Evolutionary conservation across 768 basidiomycete species (phyloP).

Genomic region (Amanita exitialis): DNA sequence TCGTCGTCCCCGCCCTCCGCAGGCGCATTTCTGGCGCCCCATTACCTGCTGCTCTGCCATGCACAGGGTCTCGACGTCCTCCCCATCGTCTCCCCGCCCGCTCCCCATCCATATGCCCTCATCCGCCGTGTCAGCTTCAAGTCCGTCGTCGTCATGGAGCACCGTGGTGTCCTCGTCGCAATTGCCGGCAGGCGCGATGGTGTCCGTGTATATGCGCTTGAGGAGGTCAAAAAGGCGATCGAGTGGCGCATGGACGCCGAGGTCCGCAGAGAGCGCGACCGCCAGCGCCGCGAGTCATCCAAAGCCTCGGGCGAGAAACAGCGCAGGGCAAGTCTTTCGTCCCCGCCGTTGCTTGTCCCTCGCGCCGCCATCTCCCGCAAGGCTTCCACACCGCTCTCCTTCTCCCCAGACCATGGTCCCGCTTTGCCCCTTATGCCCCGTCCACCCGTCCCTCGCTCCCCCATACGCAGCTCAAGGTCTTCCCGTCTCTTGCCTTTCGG

Average conservation of each 20-base stretch:
- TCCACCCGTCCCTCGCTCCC: slow-evolving; percentile 3
- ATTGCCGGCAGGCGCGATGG: slow-evolving; percentile 83
- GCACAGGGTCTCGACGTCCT: slow-evolving; percentile 80
- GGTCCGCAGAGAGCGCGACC: slow-evolving; percentile 64
- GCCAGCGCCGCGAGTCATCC: slow-evolving; percentile 53
- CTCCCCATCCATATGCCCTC: slow-evolving; percentile 69
- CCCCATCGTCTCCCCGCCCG: slow-evolving; percentile 67
- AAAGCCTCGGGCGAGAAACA: slow-evolving; percentile 41
- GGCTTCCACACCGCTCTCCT: slow-evolving; percentile 21
- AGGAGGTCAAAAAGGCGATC: slow-evolving; percentile 77
- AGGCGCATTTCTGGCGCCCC: slow-evolving; percentile 73
- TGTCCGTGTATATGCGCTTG: slow-evolving; percentile 80
- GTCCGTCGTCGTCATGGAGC: slow-evolving; percentile 86
- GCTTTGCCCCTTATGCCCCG: slow-evolving; percentile 27
- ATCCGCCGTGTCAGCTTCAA: slow-evolving; percentile 79
- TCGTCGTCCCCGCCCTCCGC: slow-evolving; percentile 69
- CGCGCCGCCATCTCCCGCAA: slow-evolving; percentile 25
- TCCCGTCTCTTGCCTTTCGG: slow-evolving; percentile 31
- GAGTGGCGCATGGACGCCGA: slow-evolving; percentile 86
- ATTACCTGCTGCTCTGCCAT: slow-evolving; percentile 78
- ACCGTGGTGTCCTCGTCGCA: slow-evolving; percentile 83
- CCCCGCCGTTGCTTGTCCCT: slow-evolving; percentile 23
- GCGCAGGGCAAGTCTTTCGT: slow-evolving; percentile 39
- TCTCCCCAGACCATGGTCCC: slow-evolving; percentile 19
- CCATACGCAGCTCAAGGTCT: slow-evolving; percentile 19